Conservation (phyloP, 306 rosid genomes). For the Lathyrus sativus region DNA sequence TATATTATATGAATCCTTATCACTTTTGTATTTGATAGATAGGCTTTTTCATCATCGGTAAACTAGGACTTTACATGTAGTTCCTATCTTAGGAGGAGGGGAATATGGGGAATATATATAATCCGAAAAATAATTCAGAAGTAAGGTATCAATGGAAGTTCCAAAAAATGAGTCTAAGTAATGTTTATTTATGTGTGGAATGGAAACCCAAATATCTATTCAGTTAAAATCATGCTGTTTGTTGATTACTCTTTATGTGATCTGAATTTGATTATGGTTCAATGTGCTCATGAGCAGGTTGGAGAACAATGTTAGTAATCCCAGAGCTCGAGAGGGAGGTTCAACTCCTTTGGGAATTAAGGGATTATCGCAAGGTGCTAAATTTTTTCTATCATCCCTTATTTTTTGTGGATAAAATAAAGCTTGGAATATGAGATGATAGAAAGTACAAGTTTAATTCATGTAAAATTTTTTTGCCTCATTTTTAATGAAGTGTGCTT, state of each 20-base stretch:
- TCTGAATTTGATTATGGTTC: constrained; percentile 23
- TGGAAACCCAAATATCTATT: constrained; percentile 10
- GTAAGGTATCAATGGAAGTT: constrained; percentile 12
- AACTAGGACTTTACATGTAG: neutral
- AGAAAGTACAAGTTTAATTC: constrained; percentile 3
- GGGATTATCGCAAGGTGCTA: constrained; percentile 83
- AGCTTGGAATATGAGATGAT: neutral
- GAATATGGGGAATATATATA: neutral
- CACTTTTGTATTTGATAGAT: neutral
- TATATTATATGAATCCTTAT: constrained; percentile 45
- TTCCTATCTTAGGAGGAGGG: constrained; percentile 19
- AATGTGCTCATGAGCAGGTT: constrained; percentile 58
- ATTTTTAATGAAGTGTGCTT: constrained; percentile 15
- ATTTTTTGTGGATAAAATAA: constrained; percentile 1
- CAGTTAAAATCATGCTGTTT: constrained; percentile 5
- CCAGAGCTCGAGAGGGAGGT: constrained; percentile 97
- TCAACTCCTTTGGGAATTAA: constrained; percentile 72
- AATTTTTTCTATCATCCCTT: neutral
- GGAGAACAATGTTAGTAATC: constrained; percentile 99
- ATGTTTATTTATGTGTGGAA: neutral
- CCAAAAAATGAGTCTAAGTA: constrained; percentile 7
- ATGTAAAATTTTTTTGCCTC: neutral
- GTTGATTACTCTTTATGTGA: constrained; percentile 2
- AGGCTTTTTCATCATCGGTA: neutral
- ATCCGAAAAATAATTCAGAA: constrained; percentile 13